phyloP scores from a whole-genome alignment of 495 filamentous ascomycete species.

The Bombardia bombarda region DNA sequence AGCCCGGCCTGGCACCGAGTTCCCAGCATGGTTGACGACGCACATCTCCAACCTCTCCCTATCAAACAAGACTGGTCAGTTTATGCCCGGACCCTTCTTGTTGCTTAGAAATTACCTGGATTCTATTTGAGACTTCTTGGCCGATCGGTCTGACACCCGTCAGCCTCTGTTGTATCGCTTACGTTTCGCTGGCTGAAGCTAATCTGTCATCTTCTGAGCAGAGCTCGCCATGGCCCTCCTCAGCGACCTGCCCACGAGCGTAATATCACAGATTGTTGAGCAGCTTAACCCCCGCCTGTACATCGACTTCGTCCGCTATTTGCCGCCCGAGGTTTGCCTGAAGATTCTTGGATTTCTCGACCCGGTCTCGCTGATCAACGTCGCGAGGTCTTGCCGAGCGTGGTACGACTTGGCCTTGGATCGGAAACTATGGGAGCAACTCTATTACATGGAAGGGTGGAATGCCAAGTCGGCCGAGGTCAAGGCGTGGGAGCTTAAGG shows the following conservation, averaged over 20 bases:
- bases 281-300: constrained; percentile 74
- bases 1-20: constrained; percentile 19
- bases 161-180: too few relatives aligned
- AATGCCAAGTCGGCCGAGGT: constrained; percentile 60
- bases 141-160: too few relatives aligned
- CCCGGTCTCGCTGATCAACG: constrained; percentile 63
- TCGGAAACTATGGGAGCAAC: constrained; percentile 72
- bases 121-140: too few relatives aligned
- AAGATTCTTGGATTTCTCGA: constrained; percentile 83
- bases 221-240: constrained; percentile 59
- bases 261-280: constrained; percentile 65
- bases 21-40: constrained; percentile 36
- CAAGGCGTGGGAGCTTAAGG: constrained; percentile 54
- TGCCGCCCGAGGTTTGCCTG: constrained; percentile 83
- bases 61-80: constrained; percentile 41
- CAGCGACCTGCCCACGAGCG: constrained; percentile 63
- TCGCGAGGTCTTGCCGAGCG: constrained; percentile 65
- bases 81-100: not conserved
- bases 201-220: constrained; percentile 11
- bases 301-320: constrained; percentile 78
- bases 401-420: constrained; percentile 83
- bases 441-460: constrained; percentile 84
- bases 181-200: not conserved
- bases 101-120: too few relatives aligned
- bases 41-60: constrained; percentile 39